Conservation (phyloP, 164 flowering plant genomes). For the Dillenia suffruticosa region DNA sequence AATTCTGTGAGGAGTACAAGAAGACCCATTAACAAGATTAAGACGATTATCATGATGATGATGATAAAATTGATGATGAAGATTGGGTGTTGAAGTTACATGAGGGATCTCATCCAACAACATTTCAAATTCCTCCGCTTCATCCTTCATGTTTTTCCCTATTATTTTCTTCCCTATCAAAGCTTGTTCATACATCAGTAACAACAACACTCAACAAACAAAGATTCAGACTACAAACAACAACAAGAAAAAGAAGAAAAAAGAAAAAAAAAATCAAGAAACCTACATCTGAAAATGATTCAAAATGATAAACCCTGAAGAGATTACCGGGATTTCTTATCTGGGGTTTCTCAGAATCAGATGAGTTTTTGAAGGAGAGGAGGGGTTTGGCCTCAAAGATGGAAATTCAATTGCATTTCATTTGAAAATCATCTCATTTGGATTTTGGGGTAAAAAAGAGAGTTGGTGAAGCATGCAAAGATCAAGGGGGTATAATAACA, state of each 20-base stretch:
- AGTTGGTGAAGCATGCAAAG: constrained; percentile 36
- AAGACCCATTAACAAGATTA: constrained; percentile 9
- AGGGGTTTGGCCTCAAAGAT: background rate
- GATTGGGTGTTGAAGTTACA: constrained; percentile 20
- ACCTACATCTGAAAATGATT: constrained; percentile 18
- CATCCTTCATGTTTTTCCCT: constrained; percentile 25
- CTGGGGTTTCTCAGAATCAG: constrained; percentile 1
- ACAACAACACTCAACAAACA: too few relatives aligned
- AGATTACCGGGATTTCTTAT: constrained; percentile 15
- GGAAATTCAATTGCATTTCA: constrained; percentile 21
- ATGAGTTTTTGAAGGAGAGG: too few relatives aligned
- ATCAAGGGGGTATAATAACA: constrained; percentile 7
- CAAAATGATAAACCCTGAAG: constrained; percentile 15
- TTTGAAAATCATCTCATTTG: constrained; percentile 12
- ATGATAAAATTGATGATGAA: constrained; percentile 13
- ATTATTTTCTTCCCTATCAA: background rate
- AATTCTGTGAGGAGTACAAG: constrained; percentile 7
- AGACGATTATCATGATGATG: constrained; percentile 9
- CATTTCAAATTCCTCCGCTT: constrained; percentile 32
- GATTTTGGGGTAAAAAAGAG: constrained; percentile 8
- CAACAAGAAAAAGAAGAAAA: background rate
- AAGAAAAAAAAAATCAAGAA: constrained; percentile 8
- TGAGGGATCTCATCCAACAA: constrained; percentile 39
- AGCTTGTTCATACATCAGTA: constrained; percentile 3
- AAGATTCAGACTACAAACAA: background rate